Percentiles rank a stretch among this genome's conserved stretches.
phyloP scores from a whole-genome alignment of 208 protist genomes.

The Hexamita inflata region DNA sequence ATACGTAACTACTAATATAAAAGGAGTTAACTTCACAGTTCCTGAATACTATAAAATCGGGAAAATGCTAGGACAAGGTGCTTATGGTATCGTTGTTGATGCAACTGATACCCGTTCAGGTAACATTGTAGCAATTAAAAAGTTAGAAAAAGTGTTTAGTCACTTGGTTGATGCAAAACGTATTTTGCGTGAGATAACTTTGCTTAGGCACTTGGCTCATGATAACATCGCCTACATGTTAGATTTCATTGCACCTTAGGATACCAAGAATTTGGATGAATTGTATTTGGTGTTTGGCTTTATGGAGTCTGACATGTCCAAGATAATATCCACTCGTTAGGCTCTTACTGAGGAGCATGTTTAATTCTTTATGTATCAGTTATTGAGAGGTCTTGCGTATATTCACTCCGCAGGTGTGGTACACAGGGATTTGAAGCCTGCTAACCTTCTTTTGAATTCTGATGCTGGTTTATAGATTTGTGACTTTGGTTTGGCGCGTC shows the following conservation, averaged over 20 bases:
- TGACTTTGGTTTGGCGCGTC: constrained; percentile 89
- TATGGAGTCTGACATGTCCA: constrained; percentile 84
- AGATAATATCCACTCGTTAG: constrained; percentile 72
- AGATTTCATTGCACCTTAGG: constrained; percentile 20
- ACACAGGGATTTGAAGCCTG: constrained; percentile 42
- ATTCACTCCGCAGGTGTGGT: constrained; percentile 39
- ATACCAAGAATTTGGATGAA: constrained; percentile 41
- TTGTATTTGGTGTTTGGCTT: constrained; percentile 50
- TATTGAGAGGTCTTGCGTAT: constrained; percentile 49
- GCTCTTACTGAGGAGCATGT: constrained; percentile 79
- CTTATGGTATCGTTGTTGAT: constrained; percentile 29
- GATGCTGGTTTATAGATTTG: constrained; percentile 68
- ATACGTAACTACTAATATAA: no score
- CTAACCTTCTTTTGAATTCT: constrained; percentile 47
- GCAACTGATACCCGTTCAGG: not conserved
- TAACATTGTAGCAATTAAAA: constrained; percentile 83
- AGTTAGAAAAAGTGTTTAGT: constrained; percentile 73
- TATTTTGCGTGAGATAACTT: constrained; percentile 80
- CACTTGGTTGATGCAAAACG: constrained; percentile 78
- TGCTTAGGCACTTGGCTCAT: constrained; percentile 75
- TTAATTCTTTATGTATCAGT: constrained; percentile 93
- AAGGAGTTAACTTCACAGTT: constrained; percentile 19
- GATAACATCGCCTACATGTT: constrained; percentile 55
- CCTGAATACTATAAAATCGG: constrained; percentile 19
- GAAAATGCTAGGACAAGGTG: constrained; percentile 7